A percentile compares a stretch with the other conserved stretches of the same genome.
phyloP scores from a whole-genome alignment of 2,329 filamentous ascomycete genomes.

The Fusarium napiforme region DNA sequence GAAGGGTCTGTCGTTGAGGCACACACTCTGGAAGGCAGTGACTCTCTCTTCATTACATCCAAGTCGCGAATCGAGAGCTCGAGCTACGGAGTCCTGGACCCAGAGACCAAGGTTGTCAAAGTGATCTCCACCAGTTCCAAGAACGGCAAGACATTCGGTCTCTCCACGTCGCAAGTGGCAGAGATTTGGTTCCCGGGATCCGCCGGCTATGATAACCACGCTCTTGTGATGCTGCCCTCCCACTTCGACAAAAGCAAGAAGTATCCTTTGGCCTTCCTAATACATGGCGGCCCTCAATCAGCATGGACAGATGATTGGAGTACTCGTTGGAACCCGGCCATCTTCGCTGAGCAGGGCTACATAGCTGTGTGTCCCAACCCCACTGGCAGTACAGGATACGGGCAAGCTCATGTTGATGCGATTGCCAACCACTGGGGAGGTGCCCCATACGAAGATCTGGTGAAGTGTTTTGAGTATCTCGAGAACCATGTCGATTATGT shows the following conservation, averaged over 20 bases:
- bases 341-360: constrained; percentile 90
- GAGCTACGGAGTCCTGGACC: constrained; percentile 70
- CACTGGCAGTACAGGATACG: constrained; percentile 85
- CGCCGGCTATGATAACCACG: constrained; percentile 73
- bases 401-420: constrained; percentile 78
- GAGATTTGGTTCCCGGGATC: constrained; percentile 78
- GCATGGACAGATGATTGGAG: constrained; percentile 82
- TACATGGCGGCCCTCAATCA: constrained; percentile 86
- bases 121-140: constrained; percentile 73
- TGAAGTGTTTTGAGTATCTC: constrained; percentile 80
- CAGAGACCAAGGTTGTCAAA: constrained; percentile 49
- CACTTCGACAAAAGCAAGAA: constrained; percentile 75
- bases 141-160: constrained; percentile 73
- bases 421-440: constrained; percentile 88
- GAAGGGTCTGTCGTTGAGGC: constrained; percentile 67
- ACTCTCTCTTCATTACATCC: constrained; percentile 71
- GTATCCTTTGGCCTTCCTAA: constrained; percentile 82
- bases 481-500: constrained; percentile 72
- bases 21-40: constrained; percentile 59
- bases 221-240: constrained; percentile 73
- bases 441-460: constrained; percentile 83
- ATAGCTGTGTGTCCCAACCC: constrained; percentile 85
- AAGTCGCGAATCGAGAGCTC: constrained; percentile 79
- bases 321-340: constrained; percentile 85
- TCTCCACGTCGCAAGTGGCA: constrained; percentile 70